Evolutionary conservation across 1,139 yeast species (phyloP).

Genomic region (Sugiyamaella castrensis): DNA sequence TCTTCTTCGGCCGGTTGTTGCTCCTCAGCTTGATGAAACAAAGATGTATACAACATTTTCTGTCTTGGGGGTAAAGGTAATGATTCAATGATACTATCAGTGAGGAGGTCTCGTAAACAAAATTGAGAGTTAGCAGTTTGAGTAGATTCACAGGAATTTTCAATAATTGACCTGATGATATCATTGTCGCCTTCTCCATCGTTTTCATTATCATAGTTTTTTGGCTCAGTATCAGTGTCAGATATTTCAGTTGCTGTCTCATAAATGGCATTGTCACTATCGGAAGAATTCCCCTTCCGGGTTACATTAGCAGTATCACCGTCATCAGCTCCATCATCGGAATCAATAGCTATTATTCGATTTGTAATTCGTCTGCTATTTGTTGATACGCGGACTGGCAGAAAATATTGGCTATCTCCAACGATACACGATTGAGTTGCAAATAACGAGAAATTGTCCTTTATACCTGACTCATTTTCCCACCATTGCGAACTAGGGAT

Average conservation of each 20-base stretch:
- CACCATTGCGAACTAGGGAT: conserved; percentile 24
- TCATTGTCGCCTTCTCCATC: background rate
- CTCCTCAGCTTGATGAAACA: conserved; percentile 10
- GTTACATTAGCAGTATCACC: background rate
- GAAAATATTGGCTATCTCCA: too few species aligned
- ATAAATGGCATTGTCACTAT: conserved; percentile 4
- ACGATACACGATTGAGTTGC: too few species aligned
- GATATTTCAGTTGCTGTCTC: conserved; percentile 14
- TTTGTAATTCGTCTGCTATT: background rate
- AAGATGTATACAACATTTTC: conserved; percentile 13
- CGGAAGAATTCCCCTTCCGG: background rate
- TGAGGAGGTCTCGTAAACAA: conserved; percentile 20
- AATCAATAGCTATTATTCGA: background rate
- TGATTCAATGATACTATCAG: conserved; percentile 30
- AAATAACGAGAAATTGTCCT: too few species aligned
- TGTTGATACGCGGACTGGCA: background rate
- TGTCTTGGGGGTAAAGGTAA: conserved; percentile 29
- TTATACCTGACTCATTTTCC: conserved; percentile 12
- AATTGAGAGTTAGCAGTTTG: conserved; percentile 1
- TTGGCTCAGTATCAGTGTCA: conserved; percentile 8
- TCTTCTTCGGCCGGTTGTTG: background rate
- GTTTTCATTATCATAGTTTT: background rate
- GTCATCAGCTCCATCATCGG: background rate
- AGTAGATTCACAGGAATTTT: background rate
- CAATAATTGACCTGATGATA: background rate